These are phyloP conservation scores for Pseudocercospora crystallina DNA, from an alignment of 2,329 filamentous ascomycete species.

Conservation along the genomic window DNA sequence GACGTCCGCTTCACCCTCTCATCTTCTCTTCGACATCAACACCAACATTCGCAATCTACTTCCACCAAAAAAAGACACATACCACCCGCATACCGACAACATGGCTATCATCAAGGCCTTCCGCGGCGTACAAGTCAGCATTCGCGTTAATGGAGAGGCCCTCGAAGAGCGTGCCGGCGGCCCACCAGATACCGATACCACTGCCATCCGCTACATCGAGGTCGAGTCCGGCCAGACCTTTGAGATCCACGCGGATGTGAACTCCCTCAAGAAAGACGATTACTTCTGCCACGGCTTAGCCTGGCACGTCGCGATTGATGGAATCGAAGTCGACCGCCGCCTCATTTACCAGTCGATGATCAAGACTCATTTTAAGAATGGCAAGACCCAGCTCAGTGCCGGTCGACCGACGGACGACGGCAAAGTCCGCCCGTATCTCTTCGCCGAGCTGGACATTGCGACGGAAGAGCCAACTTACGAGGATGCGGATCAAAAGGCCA, in stretches of 20 bases:
- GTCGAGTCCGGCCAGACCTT: slow-evolving; percentile 14
- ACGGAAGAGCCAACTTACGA: background rate
- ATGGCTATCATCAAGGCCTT: slow-evolving; percentile 2
- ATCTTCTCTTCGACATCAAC: no score
- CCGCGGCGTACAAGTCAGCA: background rate
- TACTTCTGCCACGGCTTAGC: slow-evolving; percentile 8
- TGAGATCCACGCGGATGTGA: slow-evolving; percentile 7
- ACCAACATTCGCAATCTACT: no score
- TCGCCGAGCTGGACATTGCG: background rate
- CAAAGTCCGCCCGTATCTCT: slow-evolving; percentile 14
- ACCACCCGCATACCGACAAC: background rate
- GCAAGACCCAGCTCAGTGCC: slow-evolving; percentile 8
- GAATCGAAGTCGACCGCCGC: slow-evolving; percentile 12
- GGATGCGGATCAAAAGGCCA: background rate
- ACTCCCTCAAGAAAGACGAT: background rate
- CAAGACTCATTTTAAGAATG: background rate
- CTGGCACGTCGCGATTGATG: slow-evolving; percentile 16
- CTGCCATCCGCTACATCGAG: slow-evolving; percentile 12
- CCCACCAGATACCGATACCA: slow-evolving; percentile 6
- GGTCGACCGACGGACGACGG: slow-evolving; percentile 6
- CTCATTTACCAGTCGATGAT: slow-evolving; percentile 1
- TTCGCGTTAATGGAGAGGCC: background rate
- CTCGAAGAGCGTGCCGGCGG: slow-evolving; percentile 5
- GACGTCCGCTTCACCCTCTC: no score
- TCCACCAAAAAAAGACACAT: no score